A percentile compares a stretch with the other conserved stretches of the same genome.
These are phyloP conservation scores for Polychaeton citri DNA, from an alignment of 2,329 filamentous ascomycete genomes.

Conservation along the genomic window DNA sequence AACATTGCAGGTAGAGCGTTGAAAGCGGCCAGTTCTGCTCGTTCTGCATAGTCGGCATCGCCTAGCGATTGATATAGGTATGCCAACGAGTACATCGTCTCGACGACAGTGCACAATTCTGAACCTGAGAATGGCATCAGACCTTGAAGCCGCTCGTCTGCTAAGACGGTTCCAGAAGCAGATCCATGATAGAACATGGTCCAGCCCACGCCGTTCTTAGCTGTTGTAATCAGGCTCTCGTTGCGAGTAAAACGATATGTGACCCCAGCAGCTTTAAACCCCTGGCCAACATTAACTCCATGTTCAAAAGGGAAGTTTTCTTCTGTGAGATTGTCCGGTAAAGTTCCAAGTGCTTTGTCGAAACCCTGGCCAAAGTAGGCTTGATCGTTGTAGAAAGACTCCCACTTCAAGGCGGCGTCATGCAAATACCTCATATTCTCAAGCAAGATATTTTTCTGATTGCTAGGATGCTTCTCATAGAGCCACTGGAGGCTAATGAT, in stretches of 20 bases:
- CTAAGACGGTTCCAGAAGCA: conserved; percentile 35
- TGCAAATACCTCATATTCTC: conserved; percentile 33
- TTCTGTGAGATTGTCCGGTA: conserved; percentile 10
- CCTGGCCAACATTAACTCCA: conserved; percentile 36
- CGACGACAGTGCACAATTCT: conserved; percentile 40
- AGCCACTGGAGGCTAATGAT: conserved; percentile 36
- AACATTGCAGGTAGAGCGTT: conserved; percentile 42
- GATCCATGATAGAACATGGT: conserved; percentile 36
- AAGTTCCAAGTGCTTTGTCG: conserved; percentile 11
- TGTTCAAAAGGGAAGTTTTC: conserved; percentile 28
- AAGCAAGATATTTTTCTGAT: conserved; percentile 22
- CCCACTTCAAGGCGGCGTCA: conserved; percentile 21
- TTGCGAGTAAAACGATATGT: conserved; percentile 33
- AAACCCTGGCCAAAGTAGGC: conserved; percentile 13
- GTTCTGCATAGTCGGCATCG: conserved; percentile 35
- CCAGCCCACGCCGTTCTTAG: conserved; percentile 33
- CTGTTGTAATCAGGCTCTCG: conserved; percentile 26
- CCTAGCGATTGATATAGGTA: conserved; percentile 40
- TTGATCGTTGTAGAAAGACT: conserved; percentile 19
- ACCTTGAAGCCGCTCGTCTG: conserved; percentile 36
- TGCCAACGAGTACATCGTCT: conserved; percentile 38
- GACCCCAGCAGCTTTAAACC: conserved; percentile 33
- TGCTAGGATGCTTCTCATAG: conserved; percentile 30
- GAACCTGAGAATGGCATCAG: conserved; percentile 30
- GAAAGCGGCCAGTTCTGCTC: conserved; percentile 39